Evolutionary conservation across 2,329 filamentous ascomycete genomes (phyloP).

Genomic region (Chalaropsis ovoidea): DNA sequence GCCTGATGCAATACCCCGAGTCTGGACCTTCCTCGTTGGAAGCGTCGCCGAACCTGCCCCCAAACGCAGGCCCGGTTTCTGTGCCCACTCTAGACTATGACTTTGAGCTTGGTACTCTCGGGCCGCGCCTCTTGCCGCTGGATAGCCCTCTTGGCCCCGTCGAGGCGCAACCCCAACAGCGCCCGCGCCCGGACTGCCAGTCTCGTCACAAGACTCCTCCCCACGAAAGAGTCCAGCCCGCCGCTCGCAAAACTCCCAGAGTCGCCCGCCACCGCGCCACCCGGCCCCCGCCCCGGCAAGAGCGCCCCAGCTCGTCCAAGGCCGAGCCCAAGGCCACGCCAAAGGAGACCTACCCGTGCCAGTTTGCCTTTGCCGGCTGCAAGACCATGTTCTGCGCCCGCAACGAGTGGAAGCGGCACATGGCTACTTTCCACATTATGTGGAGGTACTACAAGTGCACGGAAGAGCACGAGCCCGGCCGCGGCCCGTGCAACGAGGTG

Average conservation of each 20-base stretch:
- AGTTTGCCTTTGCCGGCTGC: constrained; percentile 71
- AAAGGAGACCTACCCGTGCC: constrained; percentile 40
- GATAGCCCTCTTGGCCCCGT: not conserved
- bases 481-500: constrained; percentile 36
- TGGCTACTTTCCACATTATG: constrained; percentile 67
- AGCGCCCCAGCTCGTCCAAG: too few relatives aligned
- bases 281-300: not conserved
- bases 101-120: not conserved
- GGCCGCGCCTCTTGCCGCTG: not conserved
- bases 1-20: not conserved
- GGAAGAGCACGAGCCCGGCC: constrained; percentile 29
- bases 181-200: too few relatives aligned
- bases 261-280: not conserved
- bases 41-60: not conserved
- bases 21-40: not conserved
- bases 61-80: not conserved
- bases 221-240: not conserved
- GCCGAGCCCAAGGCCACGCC: not conserved
- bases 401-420: constrained; percentile 94
- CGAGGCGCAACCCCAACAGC: too few relatives aligned
- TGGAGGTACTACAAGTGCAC: constrained; percentile 68
- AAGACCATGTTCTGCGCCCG: constrained; percentile 62
- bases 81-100: not conserved
- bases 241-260: not conserved
- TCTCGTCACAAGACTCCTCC: too few relatives aligned